phyloP scores from a whole-genome alignment of 208 protist species.

The Crithidia brevicula region DNA sequence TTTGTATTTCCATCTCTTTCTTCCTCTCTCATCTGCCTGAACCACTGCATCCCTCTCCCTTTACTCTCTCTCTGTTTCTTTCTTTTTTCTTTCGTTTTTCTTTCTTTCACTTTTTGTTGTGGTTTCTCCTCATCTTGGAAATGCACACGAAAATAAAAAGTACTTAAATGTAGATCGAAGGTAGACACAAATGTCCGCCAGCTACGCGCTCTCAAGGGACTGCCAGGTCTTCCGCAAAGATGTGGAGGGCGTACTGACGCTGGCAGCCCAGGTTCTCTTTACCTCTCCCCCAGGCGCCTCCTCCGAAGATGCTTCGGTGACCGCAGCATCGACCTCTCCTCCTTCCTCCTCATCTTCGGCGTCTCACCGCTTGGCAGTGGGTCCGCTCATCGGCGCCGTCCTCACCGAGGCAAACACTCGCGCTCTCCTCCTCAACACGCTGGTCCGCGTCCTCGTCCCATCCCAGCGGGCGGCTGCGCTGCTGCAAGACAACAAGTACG shows the following conservation, averaged over 20 bases:
- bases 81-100: background rate
- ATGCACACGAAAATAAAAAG: too few relatives aligned
- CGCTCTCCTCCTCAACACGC: conserved; percentile 38
- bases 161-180: too few relatives aligned
- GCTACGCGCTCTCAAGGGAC: conserved; percentile 48
- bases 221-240: conserved; percentile 68
- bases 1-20: too few relatives aligned
- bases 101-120: background rate
- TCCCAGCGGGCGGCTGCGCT: conserved; percentile 44
- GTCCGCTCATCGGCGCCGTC: conserved; percentile 27
- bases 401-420: conserved; percentile 61
- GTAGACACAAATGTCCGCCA: conserved; percentile 73
- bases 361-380: background rate
- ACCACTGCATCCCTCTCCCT: too few relatives aligned
- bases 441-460: conserved; percentile 71
- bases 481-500: conserved; percentile 57
- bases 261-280: conserved; percentile 39
- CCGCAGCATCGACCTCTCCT: conserved; percentile 21
- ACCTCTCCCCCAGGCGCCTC: background rate
- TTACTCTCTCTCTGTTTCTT: too few relatives aligned
- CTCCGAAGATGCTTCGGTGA: background rate
- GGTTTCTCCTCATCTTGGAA: too few relatives aligned
- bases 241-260: conserved; percentile 59
- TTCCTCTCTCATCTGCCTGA: too few relatives aligned
- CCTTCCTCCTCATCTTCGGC: conserved; percentile 22